Conservation (phyloP, 495 filamentous ascomycete species). For the Annulohypoxylon bovei region DNA sequence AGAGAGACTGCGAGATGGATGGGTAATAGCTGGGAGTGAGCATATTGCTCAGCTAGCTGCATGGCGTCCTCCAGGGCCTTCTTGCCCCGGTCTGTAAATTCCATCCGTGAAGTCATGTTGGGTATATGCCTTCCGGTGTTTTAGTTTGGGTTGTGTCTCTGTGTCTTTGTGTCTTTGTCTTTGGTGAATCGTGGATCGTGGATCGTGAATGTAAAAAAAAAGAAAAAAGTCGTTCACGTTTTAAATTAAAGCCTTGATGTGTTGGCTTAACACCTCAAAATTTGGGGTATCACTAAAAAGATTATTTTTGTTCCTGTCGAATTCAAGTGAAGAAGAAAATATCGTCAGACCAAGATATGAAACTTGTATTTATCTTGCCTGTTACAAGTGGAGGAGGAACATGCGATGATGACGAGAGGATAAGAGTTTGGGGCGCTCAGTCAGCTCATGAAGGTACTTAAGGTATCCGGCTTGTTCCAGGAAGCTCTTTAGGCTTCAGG, state of each 20-base stretch:
- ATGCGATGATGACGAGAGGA: slow-evolving; percentile 37
- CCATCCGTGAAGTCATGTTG: slow-evolving; percentile 68
- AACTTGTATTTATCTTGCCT: slow-evolving; percentile 35
- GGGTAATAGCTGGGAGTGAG: slow-evolving; percentile 88
- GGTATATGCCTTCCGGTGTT: slow-evolving; percentile 3
- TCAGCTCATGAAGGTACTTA: slow-evolving; percentile 20
- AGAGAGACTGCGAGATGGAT: slow-evolving; percentile 89
- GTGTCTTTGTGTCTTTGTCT: slow-evolving; percentile 3
- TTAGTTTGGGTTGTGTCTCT: slow-evolving; percentile 3
- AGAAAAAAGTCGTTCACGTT: slow-evolving; percentile 6
- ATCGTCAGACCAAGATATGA: not conserved
- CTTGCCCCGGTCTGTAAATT: slow-evolving; percentile 92
- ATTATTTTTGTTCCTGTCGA: slow-evolving; percentile 15
- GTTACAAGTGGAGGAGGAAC: slow-evolving; percentile 34
- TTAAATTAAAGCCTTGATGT: slow-evolving; percentile 15
- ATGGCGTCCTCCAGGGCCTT: slow-evolving; percentile 88
- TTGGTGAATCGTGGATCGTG: not conserved
- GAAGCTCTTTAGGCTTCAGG: not conserved
- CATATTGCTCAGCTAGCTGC: slow-evolving; percentile 82
- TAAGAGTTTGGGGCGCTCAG: slow-evolving; percentile 9
- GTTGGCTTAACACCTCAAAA: slow-evolving; percentile 9
- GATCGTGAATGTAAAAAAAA: not conserved
- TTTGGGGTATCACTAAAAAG: slow-evolving; percentile 22
- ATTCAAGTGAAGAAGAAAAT: slow-evolving; percentile 19
- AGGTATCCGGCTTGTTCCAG: slow-evolving; percentile 18